Evolutionary conservation across 257 asterid genomes (phyloP).

Genomic region (Ocimum tenuiflorum): DNA sequence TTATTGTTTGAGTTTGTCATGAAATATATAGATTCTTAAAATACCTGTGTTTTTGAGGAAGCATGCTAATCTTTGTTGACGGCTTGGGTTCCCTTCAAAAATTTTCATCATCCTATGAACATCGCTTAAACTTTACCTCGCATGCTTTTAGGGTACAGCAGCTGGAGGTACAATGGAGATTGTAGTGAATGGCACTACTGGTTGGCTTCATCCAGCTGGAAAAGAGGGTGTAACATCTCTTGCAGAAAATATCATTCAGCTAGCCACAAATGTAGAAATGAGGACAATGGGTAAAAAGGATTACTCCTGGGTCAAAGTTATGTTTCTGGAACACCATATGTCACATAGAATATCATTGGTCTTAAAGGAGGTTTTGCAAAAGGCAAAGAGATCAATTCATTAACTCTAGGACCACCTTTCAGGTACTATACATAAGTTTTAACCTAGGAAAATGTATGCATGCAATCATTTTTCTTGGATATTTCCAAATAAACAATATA

Average conservation of each 20-base stretch:
- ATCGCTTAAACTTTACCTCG: background rate
- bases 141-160: conserved; percentile 69
- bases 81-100: background rate
- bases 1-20: background rate
- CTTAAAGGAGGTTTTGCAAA: conserved; percentile 48
- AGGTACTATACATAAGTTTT: conserved; percentile 10
- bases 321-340: conserved; percentile 84
- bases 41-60: background rate
- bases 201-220: conserved; percentile 84
- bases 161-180: conserved; percentile 96
- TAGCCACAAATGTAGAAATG: conserved; percentile 50
- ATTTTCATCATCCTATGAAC: conserved; percentile 9
- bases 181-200: conserved; percentile 74
- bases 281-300: conserved; percentile 70
- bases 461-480: background rate
- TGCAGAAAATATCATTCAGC: conserved; percentile 57
- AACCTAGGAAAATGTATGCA: background rate
- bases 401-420: background rate
- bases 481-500: background rate
- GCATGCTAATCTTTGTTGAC: background rate
- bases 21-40: background rate
- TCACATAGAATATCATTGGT: conserved; percentile 61
- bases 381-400: conserved; percentile 26
- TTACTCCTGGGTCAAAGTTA: conserved; percentile 52
- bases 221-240: conserved; percentile 82